phyloP scores from a whole-genome alignment of 2,329 filamentous ascomycete genomes.

The Fusarium bactridioides region DNA sequence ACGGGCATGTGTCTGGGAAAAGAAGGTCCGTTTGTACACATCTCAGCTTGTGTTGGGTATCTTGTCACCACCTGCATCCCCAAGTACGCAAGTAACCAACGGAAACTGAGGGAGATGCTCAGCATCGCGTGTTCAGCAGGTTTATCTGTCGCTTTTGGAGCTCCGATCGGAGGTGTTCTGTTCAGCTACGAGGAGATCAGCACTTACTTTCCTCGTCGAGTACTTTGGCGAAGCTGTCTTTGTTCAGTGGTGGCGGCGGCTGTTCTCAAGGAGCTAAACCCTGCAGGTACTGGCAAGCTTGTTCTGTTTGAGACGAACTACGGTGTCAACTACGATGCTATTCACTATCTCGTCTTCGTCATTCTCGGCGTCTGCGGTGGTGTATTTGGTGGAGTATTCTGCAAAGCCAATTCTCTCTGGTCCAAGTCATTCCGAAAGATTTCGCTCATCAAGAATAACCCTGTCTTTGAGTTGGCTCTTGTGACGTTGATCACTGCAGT shows the following conservation, averaged over 20 bases:
- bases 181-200: slow-evolving; percentile 34
- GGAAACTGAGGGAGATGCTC: slow-evolving; percentile 23
- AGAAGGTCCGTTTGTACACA: slow-evolving; percentile 25
- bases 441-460: slow-evolving; percentile 1
- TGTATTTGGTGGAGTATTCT: slow-evolving; percentile 15
- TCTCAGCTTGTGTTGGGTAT: slow-evolving; percentile 27
- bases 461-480: slow-evolving; percentile 11
- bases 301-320: slow-evolving; percentile 31
- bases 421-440: slow-evolving; percentile 18
- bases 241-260: slow-evolving; percentile 22
- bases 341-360: slow-evolving; percentile 19
- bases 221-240: slow-evolving; percentile 21
- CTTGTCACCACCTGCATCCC: slow-evolving; percentile 6
- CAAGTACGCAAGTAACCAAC: slow-evolving; percentile 16
- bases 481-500: slow-evolving; percentile 9
- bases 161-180: slow-evolving; percentile 20
- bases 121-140: slow-evolving; percentile 22
- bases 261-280: slow-evolving; percentile 22
- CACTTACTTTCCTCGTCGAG: slow-evolving; percentile 23
- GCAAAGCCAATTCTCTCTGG: slow-evolving; percentile 18
- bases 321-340: slow-evolving; percentile 17
- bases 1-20: slow-evolving; percentile 31
- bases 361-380: slow-evolving; percentile 22
- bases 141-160: slow-evolving; percentile 21
- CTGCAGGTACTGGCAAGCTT: slow-evolving; percentile 18